Evolutionary conservation across 2,329 filamentous ascomycete species (phyloP).

Genomic region (Penicillium sp.): DNA sequence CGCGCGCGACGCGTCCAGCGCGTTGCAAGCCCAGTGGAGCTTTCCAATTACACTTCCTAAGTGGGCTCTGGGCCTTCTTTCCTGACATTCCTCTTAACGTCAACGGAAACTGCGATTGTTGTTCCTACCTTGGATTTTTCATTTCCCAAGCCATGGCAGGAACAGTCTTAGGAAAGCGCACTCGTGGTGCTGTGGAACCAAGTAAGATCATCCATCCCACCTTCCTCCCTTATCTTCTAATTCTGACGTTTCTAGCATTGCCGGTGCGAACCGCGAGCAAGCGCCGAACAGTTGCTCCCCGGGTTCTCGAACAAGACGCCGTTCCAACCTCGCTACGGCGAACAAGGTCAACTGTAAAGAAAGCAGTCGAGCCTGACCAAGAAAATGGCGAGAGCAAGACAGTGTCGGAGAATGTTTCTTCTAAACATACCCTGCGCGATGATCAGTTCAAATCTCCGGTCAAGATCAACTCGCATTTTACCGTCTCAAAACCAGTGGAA

Average conservation of each 20-base stretch:
- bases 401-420: constrained; percentile 39
- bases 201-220: constrained; percentile 33
- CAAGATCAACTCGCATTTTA: constrained; percentile 48
- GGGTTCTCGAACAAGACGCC: constrained; percentile 35
- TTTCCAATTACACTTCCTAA: constrained; percentile 12
- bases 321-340: constrained; percentile 28
- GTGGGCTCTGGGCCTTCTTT: constrained; percentile 1
- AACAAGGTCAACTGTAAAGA: constrained; percentile 39
- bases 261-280: constrained; percentile 45
- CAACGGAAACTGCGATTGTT: neutral
- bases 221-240: constrained; percentile 13
- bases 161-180: constrained; percentile 46
- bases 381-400: constrained; percentile 29
- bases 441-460: constrained; percentile 46
- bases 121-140: constrained; percentile 16
- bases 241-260: constrained; percentile 25
- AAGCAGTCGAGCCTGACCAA: constrained; percentile 23
- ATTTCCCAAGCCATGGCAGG: constrained; percentile 36
- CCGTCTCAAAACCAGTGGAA: constrained; percentile 39
- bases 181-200: constrained; percentile 35
- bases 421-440: constrained; percentile 49
- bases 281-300: constrained; percentile 47
- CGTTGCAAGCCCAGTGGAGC: constrained; percentile 1
- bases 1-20: constrained; percentile 9
- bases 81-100: constrained; percentile 5